A percentile compares a stretch with the other conserved stretches of the same genome.
Evolutionary conservation across 1,139 yeast species (phyloP).

Genomic region (Pichia sp.): DNA sequence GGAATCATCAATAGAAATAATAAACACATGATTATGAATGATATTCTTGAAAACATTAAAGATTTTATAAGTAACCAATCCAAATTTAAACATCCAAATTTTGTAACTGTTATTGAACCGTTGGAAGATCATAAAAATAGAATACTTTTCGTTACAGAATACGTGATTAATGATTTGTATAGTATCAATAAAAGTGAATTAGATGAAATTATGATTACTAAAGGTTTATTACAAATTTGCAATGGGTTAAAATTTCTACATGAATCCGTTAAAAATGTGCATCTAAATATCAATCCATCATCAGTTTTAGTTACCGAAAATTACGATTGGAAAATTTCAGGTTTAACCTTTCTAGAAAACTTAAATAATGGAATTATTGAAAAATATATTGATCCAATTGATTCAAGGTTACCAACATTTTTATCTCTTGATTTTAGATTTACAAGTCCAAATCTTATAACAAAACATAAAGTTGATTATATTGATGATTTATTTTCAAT

Average conservation of each 20-base stretch:
- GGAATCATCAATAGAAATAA: constrained; percentile 40
- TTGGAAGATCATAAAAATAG: constrained; percentile 78
- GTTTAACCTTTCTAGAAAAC: constrained; percentile 61
- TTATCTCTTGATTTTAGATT: constrained; percentile 67
- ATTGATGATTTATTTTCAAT: constrained; percentile 80
- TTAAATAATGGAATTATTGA: constrained; percentile 38
- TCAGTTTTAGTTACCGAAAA: constrained; percentile 72
- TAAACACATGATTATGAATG: constrained; percentile 25
- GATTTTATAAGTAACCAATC: constrained; percentile 64
- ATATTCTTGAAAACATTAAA: constrained; percentile 35
- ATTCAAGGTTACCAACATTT: constrained; percentile 68
- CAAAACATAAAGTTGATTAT: constrained; percentile 53
- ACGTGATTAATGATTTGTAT: constrained; percentile 54
- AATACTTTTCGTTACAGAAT: constrained; percentile 80
- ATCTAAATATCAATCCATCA: constrained; percentile 71
- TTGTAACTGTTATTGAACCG: constrained; percentile 76
- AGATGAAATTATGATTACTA: constrained; percentile 71
- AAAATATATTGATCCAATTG: constrained; percentile 56
- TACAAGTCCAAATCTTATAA: constrained; percentile 67
- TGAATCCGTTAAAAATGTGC: constrained; percentile 66
- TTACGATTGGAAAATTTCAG: constrained; percentile 92
- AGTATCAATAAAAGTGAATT: constrained; percentile 37
- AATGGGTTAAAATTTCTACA: constrained; percentile 81
- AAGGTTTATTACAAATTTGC: constrained; percentile 74
- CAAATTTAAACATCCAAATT: constrained; percentile 81